Base-by-base conservation (phyloP, 192 early-diverging fungal genomes). In the Entomortierella beljakovae region DNA sequence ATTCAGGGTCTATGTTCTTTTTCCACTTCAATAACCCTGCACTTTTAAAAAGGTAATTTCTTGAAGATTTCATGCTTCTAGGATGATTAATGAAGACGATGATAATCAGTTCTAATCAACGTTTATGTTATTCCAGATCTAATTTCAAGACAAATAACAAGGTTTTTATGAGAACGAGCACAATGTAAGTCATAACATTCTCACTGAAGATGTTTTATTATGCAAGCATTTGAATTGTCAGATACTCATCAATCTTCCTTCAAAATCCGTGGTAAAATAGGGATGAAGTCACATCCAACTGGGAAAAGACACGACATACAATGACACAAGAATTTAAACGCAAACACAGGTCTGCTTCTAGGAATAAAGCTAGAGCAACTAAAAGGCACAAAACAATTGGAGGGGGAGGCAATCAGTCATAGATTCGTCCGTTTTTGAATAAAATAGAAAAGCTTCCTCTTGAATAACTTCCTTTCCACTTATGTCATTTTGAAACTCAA, bases 311-410 rank as follows among this genome's bases (percentile, higher is more conserved):
- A 20, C 71, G 84, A 6, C 73, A 84, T 50, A 82, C 89, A 28
- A 67, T 91, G 68, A 91, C 89, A 0, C 80, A 85, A 49, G 89
- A 90, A 28, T 91, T 88, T 71, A 91, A 91, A 70, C 73, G 86
- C 48, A 91, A 91, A 65, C 88, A 91, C 64, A 88, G 87, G 62
- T 87, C 86, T 11, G 82, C 82, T 6, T 61, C 82, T 20, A 52
- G 77, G 15, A 83, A 83, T 42, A 79, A 79, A 25, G 75, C 75
- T 50, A 61, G 75, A 15, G 75, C 75, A 0, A 50, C 75, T 3
- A 79, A 79, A 43, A 53, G 75, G 4, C 61, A 70, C 56, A 79
- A 79, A 22, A 15, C 50, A 33, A 40, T 37, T 13, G 25, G 25
- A 5, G 53, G 52, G 32, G 52, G 53, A 22, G 23, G 43, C 16